These are phyloP conservation scores for Alternaria rosae DNA, from an alignment of 2,329 filamentous ascomycete genomes.

Conservation along the genomic window DNA sequence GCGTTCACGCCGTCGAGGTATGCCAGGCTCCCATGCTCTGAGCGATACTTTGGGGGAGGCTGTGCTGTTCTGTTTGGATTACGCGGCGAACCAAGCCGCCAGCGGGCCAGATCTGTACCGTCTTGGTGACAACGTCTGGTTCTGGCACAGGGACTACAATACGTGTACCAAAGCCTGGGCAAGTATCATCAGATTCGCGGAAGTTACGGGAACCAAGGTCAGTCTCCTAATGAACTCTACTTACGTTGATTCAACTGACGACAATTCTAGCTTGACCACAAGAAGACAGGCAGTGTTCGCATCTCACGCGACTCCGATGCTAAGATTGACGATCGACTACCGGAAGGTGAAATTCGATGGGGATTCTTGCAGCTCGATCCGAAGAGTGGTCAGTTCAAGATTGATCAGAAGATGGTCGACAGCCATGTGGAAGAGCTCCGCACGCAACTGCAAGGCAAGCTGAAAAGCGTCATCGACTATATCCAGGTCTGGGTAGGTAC, in stretches of 20 bases:
- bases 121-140: slow-evolving; percentile 60
- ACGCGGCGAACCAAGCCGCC: slow-evolving; percentile 55
- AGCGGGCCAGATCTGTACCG: slow-evolving; percentile 55
- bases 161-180: slow-evolving; percentile 55
- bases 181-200: slow-evolving; percentile 53
- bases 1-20: slow-evolving; percentile 53
- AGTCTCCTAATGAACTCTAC: neutral
- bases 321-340: slow-evolving; percentile 32
- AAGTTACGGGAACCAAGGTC: slow-evolving; percentile 52
- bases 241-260: neutral
- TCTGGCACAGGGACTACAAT: slow-evolving; percentile 54
- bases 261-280: slow-evolving; percentile 45
- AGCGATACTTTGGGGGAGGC: slow-evolving; percentile 59
- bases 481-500: slow-evolving; percentile 32
- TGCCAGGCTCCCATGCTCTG: slow-evolving; percentile 56
- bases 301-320: slow-evolving; percentile 25
- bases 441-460: slow-evolving; percentile 38
- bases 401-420: slow-evolving; percentile 45
- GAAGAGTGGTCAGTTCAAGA: slow-evolving; percentile 39
- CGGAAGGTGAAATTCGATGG: slow-evolving; percentile 42
- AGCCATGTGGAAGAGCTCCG: slow-evolving; percentile 40
- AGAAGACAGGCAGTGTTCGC: slow-evolving; percentile 54
- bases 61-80: slow-evolving; percentile 58
- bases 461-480: slow-evolving; percentile 44
- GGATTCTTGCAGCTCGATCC: slow-evolving; percentile 42